phyloP scores from a whole-genome alignment of 805 yeast genomes.

The Myxozyma mucilagina region DNA sequence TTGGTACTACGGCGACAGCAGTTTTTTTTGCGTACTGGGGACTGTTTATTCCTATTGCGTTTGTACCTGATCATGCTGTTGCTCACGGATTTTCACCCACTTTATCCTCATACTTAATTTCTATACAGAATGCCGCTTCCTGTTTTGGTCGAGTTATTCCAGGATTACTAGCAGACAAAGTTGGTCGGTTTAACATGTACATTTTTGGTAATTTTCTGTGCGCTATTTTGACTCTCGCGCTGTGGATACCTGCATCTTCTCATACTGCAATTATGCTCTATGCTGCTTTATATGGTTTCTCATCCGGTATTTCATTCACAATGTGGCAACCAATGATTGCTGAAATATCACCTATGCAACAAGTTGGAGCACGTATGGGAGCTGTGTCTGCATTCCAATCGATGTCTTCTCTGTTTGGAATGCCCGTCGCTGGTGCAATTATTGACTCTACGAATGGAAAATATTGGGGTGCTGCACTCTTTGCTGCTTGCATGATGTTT shows the following conservation, averaged over 20 bases:
- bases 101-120: conserved; percentile 37
- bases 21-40: conserved; percentile 37
- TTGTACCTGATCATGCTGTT: conserved; percentile 37
- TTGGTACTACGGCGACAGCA: conserved; percentile 34
- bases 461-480: conserved; percentile 32
- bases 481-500: conserved; percentile 26
- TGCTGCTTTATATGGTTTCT: conserved; percentile 38
- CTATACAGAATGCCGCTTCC: conserved; percentile 43
- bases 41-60: conserved; percentile 39
- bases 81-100: conserved; percentile 29
- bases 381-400: conserved; percentile 58
- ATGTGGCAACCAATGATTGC: conserved; percentile 41
- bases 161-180: conserved; percentile 49
- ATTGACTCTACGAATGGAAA: conserved; percentile 24
- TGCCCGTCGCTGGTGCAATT: conserved; percentile 40
- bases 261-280: conserved; percentile 38
- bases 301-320: conserved; percentile 40
- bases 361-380: conserved; percentile 53
- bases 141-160: conserved; percentile 53
- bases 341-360: conserved; percentile 34
- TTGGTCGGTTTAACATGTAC: conserved; percentile 50
- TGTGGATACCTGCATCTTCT: conserved; percentile 42
- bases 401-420: conserved; percentile 44
- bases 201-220: conserved; percentile 37
- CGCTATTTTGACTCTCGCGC: conserved; percentile 37